Base-by-base conservation (phyloP, 2,329 filamentous ascomycete genomes). In the Cercospora berteroae region DNA sequence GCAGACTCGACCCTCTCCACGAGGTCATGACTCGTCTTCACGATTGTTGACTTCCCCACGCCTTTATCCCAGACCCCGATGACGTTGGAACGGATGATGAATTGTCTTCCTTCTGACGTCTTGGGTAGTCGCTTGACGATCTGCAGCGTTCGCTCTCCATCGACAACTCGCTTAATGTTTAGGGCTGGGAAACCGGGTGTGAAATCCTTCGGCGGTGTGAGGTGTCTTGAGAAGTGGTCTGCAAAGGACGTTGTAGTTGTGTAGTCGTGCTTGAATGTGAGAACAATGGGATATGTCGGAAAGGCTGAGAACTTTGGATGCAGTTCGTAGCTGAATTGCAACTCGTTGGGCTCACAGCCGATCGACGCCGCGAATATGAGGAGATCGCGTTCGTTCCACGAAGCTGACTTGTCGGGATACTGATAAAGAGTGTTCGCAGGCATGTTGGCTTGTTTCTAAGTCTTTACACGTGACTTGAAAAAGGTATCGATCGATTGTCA, bases 321-420 rank as follows among this genome's bases (percentile, higher is more conserved):
- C 60, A 96, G 86, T 81, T 97, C 94, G 75, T 93, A 97, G 81
- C 97, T 88, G 78, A 94, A 96, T 77, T 97, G 93, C 76, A 97
- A 87, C 83, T 97, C 94, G 73, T 96, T 88, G 16, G 86, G 85
- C 12, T 88, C 94, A 77, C 86, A 89, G 65, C 94, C 93, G 78
- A 97, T 94, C 81, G 90, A 94, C 80, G 90, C 90, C 73, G 93
- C 93, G 79, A 97, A 97, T 67, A 97, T 88, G 69, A 97, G 84
- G 29, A 89, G 87, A 83, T 97, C 94, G 72, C 94, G 88, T 42
- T 68, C 42, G 31, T 91, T 81, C 94, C 93, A 97, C 73, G 89
- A 86, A 9, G 96, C 92, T 77, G 90, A 87, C 76, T 87, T 83
- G 60, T 86, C 79, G 64, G 92, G 92, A 78, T 91, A 96, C 80